A percentile compares a stretch with the other conserved stretches of the same genome.
Conservation (phyloP, 306 rosid species). For the Styphnolobium japonicum region DNA sequence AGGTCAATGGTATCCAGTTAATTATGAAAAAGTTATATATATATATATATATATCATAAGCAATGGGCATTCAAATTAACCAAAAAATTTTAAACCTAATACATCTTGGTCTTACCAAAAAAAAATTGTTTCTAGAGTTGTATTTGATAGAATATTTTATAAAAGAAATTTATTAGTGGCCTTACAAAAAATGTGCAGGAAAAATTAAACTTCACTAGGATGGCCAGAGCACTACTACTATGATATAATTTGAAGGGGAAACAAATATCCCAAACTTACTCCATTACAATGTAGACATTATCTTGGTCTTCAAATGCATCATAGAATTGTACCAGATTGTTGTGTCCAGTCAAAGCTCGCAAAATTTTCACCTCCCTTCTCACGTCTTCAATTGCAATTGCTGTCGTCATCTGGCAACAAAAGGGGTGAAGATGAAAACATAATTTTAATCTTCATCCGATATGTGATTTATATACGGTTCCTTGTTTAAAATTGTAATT, state of each 20-base stretch:
- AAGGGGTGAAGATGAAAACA: conserved; percentile 19
- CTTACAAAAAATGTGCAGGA: neutral
- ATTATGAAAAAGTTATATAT: neutral
- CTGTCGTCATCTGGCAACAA: conserved; percentile 87
- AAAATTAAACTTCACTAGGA: neutral
- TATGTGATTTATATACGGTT: neutral
- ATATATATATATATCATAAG: no score
- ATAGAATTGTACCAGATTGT: conserved; percentile 77
- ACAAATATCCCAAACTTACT: conserved; percentile 59
- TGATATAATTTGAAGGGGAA: conserved; percentile 11
- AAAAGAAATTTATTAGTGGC: neutral
- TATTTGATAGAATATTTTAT: neutral
- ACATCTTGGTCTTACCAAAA: neutral
- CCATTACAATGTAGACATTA: conserved; percentile 99
- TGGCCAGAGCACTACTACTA: neutral
- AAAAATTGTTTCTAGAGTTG: neutral
- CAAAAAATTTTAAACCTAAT: neutral
- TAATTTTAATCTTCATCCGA: neutral
- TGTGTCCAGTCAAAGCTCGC: conserved; percentile 88
- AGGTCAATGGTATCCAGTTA: conserved; percentile 23
- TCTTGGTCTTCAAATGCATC: conserved; percentile 96
- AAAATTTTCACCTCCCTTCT: conserved; percentile 97
- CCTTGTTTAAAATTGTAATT: neutral
- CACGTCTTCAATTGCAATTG: conserved; percentile 96
- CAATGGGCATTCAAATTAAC: conserved; percentile 1